Evolutionary conservation across 1,139 yeast species (phyloP).

Genomic region (Pichiaceae sp.): DNA sequence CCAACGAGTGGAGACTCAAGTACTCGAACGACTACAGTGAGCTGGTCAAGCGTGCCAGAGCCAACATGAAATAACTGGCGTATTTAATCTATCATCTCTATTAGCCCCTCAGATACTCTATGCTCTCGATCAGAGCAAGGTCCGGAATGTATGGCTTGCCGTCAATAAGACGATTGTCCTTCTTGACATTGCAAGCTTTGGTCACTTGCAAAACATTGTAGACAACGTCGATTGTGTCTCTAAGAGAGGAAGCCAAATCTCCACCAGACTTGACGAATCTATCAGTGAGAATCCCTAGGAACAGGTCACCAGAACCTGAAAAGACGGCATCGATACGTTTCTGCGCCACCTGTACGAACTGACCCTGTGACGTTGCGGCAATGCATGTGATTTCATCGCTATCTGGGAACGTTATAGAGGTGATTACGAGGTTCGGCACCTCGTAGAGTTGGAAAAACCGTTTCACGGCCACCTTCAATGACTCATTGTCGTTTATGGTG

Average conservation of each 20-base stretch:
- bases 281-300: conserved; percentile 55
- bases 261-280: conserved; percentile 25
- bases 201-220: conserved; percentile 20
- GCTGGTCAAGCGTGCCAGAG: conserved; percentile 43
- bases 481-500: conserved; percentile 28
- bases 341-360: conserved; percentile 28
- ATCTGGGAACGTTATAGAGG: conserved; percentile 25
- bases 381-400: conserved; percentile 26
- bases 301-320: conserved; percentile 70
- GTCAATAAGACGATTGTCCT: conserved; percentile 5
- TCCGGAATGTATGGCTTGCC: conserved; percentile 21
- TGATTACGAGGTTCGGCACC: conserved; percentile 41
- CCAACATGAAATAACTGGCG: conserved; percentile 25
- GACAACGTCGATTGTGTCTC: conserved; percentile 18
- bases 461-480: conserved; percentile 33
- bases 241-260: conserved; percentile 13
- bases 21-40: conserved; percentile 44
- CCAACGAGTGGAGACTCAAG: conserved; percentile 41
- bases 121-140: conserved; percentile 21
- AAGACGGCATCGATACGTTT: conserved; percentile 50
- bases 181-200: conserved; percentile 8
- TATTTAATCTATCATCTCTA: too few relatives aligned
- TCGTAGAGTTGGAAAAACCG: conserved; percentile 31
- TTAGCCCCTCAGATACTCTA: conserved; percentile 5
- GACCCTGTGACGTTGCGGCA: conserved; percentile 21